Conservation (phyloP, 108 stramenopile species). For the Discostella pseudostelligera region DNA sequence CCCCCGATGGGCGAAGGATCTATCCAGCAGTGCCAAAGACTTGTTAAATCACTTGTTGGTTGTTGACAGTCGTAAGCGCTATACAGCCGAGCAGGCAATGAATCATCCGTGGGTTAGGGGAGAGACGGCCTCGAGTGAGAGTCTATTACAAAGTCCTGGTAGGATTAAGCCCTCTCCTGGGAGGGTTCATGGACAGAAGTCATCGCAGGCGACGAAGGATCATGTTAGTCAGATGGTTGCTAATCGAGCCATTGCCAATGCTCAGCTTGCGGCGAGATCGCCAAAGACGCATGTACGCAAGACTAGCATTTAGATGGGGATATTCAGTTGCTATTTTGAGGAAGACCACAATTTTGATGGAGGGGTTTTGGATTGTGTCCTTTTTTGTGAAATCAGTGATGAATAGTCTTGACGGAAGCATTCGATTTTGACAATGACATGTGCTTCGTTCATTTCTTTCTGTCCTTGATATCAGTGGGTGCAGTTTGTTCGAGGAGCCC, state of each 20-base stretch:
- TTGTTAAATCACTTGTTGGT: slow-evolving; percentile 88
- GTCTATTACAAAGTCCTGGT: slow-evolving; percentile 78
- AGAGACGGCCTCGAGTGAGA: slow-evolving; percentile 66
- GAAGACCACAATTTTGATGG: too few species aligned
- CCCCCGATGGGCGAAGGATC: slow-evolving; percentile 92
- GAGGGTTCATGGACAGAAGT: slow-evolving; percentile 20
- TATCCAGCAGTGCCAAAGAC: slow-evolving; percentile 90
- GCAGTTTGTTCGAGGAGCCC: too few species aligned
- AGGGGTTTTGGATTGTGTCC: too few species aligned
- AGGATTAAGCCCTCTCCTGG: slow-evolving; percentile 71
- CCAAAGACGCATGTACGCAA: slow-evolving; percentile 37
- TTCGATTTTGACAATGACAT: too few species aligned
- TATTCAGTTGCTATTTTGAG: too few species aligned
- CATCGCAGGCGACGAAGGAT: slow-evolving; percentile 42
- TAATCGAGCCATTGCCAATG: slow-evolving; percentile 47
- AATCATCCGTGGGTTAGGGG: slow-evolving; percentile 95
- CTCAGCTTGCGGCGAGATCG: slow-evolving; percentile 42
- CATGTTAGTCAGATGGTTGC: slow-evolving; percentile 52
- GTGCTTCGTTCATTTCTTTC: too few species aligned
- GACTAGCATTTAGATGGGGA: slow-evolving; percentile 26
- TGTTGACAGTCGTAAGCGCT: slow-evolving; percentile 77
- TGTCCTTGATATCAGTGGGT: too few species aligned
- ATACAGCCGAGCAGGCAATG: slow-evolving; percentile 93
- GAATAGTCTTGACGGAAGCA: too few species aligned
- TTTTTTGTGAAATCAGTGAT: too few species aligned